These are phyloP conservation scores for Clonostachys sp. DNA, from an alignment of 2,329 filamentous ascomycete species.

Conservation along the genomic window DNA sequence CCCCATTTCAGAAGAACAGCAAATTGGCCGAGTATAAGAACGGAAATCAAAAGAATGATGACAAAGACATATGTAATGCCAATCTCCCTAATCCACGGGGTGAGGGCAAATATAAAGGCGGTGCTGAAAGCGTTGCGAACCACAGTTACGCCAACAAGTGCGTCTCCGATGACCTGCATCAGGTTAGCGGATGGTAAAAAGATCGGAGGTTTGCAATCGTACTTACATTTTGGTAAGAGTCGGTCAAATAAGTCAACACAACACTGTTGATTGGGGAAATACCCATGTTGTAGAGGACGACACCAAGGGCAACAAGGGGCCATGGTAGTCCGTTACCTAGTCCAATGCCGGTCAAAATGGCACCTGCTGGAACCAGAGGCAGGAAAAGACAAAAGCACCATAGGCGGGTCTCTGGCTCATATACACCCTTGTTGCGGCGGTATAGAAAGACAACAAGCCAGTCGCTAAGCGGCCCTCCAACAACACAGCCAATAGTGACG, in stretches of 20 bases:
- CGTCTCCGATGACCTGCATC: slow-evolving; percentile 37
- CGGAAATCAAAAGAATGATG: too few relatives aligned
- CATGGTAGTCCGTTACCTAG: too few relatives aligned
- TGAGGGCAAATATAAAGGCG: slow-evolving; percentile 37
- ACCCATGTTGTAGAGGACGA: slow-evolving; percentile 28
- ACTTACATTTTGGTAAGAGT: slow-evolving; percentile 26
- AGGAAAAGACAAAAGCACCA: slow-evolving; percentile 18
- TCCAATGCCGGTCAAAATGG: too few relatives aligned
- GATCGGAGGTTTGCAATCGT: not conserved
- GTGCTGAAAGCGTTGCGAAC: slow-evolving; percentile 35
- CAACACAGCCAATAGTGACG: slow-evolving; percentile 20
- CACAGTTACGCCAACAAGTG: slow-evolving; percentile 37
- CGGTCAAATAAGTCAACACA: slow-evolving; percentile 29
- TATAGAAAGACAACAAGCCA: slow-evolving; percentile 24
- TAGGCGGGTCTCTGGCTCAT: slow-evolving; percentile 38
- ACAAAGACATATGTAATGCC: too few relatives aligned
- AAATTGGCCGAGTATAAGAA: too few relatives aligned
- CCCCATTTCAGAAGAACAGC: too few relatives aligned
- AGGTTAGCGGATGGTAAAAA: too few relatives aligned
- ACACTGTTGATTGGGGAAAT: slow-evolving; percentile 21
- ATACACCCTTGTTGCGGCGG: slow-evolving; percentile 27
- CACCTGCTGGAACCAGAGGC: not conserved
- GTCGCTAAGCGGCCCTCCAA: slow-evolving; percentile 27
- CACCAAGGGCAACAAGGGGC: slow-evolving; percentile 22
- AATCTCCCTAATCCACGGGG: too few relatives aligned